Evolutionary conservation across 164 flowering plant genomes (phyloP).

Genomic region (Brasenia schreberi): DNA sequence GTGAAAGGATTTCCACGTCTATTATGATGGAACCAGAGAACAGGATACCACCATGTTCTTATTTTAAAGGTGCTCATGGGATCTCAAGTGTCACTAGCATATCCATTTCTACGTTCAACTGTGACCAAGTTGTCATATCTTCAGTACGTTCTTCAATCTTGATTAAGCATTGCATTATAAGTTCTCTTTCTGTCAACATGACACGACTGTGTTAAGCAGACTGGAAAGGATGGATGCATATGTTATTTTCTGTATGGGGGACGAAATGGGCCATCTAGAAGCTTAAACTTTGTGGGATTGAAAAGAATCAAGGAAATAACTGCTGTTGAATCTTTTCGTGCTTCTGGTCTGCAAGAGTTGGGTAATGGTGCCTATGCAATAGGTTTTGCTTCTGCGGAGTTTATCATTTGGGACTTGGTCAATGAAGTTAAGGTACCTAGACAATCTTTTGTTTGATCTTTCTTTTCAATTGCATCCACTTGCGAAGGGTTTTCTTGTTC

Average conservation of each 20-base stretch:
- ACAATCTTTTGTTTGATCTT: background rate
- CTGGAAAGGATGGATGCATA: constrained; percentile 96
- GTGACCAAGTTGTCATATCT: constrained; percentile 39
- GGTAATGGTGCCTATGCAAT: constrained; percentile 42
- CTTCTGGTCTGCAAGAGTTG: constrained; percentile 22
- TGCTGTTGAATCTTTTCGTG: constrained; percentile 47
- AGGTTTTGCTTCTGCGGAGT: constrained; percentile 83
- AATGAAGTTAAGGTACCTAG: constrained; percentile 57
- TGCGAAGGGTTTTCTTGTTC: background rate
- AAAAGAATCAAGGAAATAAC: constrained; percentile 86
- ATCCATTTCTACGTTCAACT: constrained; percentile 20
- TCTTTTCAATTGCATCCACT: background rate
- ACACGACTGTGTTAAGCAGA: constrained; percentile 27
- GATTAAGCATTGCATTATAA: background rate
- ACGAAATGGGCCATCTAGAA: constrained; percentile 10
- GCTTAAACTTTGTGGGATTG: constrained; percentile 74
- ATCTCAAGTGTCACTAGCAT: constrained; percentile 75
- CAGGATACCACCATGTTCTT: constrained; percentile 34
- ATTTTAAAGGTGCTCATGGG: constrained; percentile 97
- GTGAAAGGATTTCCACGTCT: constrained; percentile 20
- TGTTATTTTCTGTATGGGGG: constrained; percentile 58
- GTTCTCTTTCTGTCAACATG: background rate
- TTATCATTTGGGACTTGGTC: constrained; percentile 65
- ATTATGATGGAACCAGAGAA: constrained; percentile 18
- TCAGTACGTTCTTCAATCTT: constrained; percentile 46